These are phyloP conservation scores for Chaetomium cochliodes DNA, from an alignment of 495 filamentous ascomycete species.

Conservation along the genomic window DNA sequence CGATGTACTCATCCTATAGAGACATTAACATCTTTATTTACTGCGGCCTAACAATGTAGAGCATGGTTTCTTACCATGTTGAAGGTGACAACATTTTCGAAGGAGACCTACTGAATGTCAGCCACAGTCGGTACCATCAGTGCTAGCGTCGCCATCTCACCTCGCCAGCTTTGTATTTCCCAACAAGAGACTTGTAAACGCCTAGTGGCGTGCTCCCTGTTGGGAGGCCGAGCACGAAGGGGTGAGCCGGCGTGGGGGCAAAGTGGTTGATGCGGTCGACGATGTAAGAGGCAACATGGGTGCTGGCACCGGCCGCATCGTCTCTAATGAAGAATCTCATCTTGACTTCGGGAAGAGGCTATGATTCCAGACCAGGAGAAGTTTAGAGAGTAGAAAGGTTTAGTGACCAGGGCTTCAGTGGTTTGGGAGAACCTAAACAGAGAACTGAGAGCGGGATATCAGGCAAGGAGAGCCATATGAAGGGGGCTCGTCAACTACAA, in stretches of 20 bases:
- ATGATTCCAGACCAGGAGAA: too few relatives aligned
- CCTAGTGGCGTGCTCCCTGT: constrained; percentile 77
- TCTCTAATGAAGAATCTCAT: constrained; percentile 87
- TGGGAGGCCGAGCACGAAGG: constrained; percentile 80
- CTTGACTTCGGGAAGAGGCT: constrained; percentile 21
- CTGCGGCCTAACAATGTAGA: background rate
- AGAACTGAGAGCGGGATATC: too few relatives aligned
- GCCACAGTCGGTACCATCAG: background rate
- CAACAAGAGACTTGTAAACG: constrained; percentile 75
- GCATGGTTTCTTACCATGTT: constrained; percentile 67
- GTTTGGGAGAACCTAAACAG: background rate
- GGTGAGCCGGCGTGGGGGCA: constrained; percentile 64
- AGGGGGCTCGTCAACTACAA: background rate
- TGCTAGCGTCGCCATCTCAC: constrained; percentile 22
- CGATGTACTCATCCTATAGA: constrained; percentile 80
- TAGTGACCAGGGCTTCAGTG: background rate
- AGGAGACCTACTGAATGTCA: constrained; percentile 58
- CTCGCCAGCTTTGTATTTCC: constrained; percentile 70
- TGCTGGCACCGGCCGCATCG: constrained; percentile 61
- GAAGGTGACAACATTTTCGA: constrained; percentile 84
- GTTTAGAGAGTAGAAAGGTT: background rate
- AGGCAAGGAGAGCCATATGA: background rate
- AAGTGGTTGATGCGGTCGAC: constrained; percentile 74
- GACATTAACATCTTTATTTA: background rate
- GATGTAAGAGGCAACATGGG: constrained; percentile 81